Evolutionary conservation across 148 eudicot species (phyloP).

Genomic region (Rhododendron vialii): DNA sequence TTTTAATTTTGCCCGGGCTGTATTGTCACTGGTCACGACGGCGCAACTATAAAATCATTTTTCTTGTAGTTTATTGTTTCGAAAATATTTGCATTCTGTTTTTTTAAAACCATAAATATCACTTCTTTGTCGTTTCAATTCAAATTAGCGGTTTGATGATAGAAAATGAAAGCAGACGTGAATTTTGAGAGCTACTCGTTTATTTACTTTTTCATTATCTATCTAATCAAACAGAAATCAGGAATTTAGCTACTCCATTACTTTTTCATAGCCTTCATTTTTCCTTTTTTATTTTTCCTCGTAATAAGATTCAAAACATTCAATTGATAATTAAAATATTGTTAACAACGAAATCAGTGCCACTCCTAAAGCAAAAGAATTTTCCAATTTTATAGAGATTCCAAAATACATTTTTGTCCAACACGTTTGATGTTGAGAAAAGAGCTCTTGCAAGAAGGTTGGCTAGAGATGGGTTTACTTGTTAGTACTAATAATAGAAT

Average conservation of each 20-base stretch:
- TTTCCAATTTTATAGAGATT: neutral
- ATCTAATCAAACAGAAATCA: neutral
- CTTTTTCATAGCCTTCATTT: neutral
- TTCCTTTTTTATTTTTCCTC: neutral
- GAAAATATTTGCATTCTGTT: too few species aligned
- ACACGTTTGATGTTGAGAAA: neutral
- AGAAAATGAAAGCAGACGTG: neutral
- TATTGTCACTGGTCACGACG: neutral
- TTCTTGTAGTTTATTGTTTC: too few species aligned
- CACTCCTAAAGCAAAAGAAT: neutral
- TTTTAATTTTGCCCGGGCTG: neutral
- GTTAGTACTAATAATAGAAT: too few species aligned
- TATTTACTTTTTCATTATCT: neutral
- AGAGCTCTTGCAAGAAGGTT: neutral
- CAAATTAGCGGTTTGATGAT: neutral
- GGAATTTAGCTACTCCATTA: neutral
- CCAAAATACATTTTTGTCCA: neutral
- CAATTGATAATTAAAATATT: neutral
- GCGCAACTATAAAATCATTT: too few species aligned
- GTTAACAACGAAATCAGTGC: neutral
- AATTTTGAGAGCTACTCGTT: neutral
- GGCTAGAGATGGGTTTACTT: too few species aligned
- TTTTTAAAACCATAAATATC: neutral
- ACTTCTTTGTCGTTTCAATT: neutral
- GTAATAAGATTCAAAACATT: neutral